These are phyloP conservation scores for Paxillus rubicundulus DNA, from an alignment of 768 basidiomycete species.

Conservation along the genomic window DNA sequence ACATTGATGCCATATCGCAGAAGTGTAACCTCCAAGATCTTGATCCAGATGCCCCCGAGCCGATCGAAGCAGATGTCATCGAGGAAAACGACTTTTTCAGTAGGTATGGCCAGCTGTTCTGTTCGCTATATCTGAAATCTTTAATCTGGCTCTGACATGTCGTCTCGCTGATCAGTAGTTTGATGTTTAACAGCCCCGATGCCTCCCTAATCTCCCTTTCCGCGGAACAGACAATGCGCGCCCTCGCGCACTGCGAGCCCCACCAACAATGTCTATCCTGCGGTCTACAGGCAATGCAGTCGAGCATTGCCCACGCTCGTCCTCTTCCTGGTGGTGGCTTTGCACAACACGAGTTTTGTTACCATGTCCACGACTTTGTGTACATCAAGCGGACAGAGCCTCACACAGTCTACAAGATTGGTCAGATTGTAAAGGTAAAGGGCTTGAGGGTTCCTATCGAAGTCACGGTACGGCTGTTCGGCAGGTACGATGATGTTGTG, in stretches of 20 bases:
- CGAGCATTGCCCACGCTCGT: constrained; percentile 23
- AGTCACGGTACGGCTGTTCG: constrained; percentile 41
- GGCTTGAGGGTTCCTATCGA: constrained; percentile 25
- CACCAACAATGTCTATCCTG: constrained; percentile 52
- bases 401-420: constrained; percentile 44
- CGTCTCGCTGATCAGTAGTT: constrained; percentile 31
- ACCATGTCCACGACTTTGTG: constrained; percentile 61
- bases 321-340: constrained; percentile 35
- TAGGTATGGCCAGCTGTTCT: constrained; percentile 37
- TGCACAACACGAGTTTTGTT: constrained; percentile 41
- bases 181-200: constrained; percentile 49
- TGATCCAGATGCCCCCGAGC: constrained; percentile 42
- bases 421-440: constrained; percentile 48
- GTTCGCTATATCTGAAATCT: neutral
- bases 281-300: constrained; percentile 31
- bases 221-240: constrained; percentile 26
- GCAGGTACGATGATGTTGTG: constrained; percentile 44
- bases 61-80: constrained; percentile 38
- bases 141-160: neutral
- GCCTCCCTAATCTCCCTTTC: constrained; percentile 48
- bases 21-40: constrained; percentile 53
- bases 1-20: constrained; percentile 53
- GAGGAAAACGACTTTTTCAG: constrained; percentile 54
- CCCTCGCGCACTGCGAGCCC: constrained; percentile 29
- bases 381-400: constrained; percentile 43